Evolutionary conservation across 768 basidiomycete genomes (phyloP).

Genomic region (Auricularia sp.): DNA sequence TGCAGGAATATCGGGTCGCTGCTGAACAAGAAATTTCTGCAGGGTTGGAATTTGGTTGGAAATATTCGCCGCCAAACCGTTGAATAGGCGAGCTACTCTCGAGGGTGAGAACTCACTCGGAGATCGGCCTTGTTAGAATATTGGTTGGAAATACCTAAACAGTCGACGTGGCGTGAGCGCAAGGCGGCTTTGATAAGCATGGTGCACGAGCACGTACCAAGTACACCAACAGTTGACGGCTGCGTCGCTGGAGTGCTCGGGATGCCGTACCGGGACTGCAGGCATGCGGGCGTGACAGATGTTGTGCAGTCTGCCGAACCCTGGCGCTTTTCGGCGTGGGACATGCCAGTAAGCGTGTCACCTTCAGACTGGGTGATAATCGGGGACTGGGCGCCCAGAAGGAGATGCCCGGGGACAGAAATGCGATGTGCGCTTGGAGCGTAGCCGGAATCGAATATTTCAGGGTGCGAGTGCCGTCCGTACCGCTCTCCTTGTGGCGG

Average conservation of each 20-base stretch:
- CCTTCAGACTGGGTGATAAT: background rate
- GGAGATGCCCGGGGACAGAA: constrained; percentile 22
- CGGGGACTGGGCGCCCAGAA: constrained; percentile 1
- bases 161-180: no score
- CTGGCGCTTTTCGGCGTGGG: no score
- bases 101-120: no score
- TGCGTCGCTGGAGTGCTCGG: background rate
- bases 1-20: background rate
- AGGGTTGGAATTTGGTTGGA: no score
- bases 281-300: constrained; percentile 26
- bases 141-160: no score
- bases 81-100: no score
- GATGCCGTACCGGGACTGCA: constrained; percentile 30
- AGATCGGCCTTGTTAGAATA: no score
- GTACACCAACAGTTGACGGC: no score
- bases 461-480: constrained; percentile 18
- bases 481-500: constrained; percentile 14
- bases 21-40: no score
- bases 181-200: no score
- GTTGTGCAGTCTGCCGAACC: constrained; percentile 17
- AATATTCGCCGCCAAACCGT: no score
- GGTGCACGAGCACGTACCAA: background rate
- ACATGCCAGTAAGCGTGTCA: no score
- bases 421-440: constrained; percentile 17
- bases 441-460: constrained; percentile 18